Base-by-base conservation (phyloP, 306 rosid genomes). In the Ammopiptanthus mongolicus region DNA sequence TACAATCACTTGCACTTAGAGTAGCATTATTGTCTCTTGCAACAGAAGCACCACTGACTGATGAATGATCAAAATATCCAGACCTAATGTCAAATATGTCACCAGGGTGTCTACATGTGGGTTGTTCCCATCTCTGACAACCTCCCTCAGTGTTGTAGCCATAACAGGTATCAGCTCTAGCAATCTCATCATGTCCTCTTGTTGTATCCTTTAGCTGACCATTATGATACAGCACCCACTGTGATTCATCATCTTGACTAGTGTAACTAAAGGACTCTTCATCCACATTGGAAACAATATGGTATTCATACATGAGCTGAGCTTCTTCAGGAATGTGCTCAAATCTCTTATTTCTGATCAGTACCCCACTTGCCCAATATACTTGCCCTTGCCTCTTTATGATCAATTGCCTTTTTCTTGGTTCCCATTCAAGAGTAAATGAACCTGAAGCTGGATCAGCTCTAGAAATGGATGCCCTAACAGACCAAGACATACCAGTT, bases 1-100 rank as follows among this genome's bases (percentile, higher is more conserved):
- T 73, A 8, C 77, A 73, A 12, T 73, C 69, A 74, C 48, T 47
- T n/a, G 57, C 74, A 46, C 21, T 2, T 8, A 78, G 63, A 50
- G 42, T 67, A n/a, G 5, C 9, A 25, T 56, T 10, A 19, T 5
- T 7, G 55, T 41, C 76, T 23, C 11, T 5, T 3, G 1, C 55
- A 12, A 5, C 21, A 37, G 15, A 73, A 25, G 33, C 46, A 39
- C 42, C 58, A 39, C 39, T 4, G 29, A 13, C 11, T 4, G n/a
- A 67, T 67, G 44, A 42, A 67, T 8, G 14, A 65, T 41, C 62
- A 31, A 29, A 31, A 31, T 69, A 69, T 23, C 25, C 25, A 1
- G 12, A 6, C 6, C 1, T 12, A 0, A 65, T 1, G 0, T 42
- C 39, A 22, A 42, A 42, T 11, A 3, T 44, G 1, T 65, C 71